Evolutionary conservation across 805 yeast species (phyloP), one percentile per base, ranked within the genome.

Genomic region (Yamadazyma scolyti): DNA sequence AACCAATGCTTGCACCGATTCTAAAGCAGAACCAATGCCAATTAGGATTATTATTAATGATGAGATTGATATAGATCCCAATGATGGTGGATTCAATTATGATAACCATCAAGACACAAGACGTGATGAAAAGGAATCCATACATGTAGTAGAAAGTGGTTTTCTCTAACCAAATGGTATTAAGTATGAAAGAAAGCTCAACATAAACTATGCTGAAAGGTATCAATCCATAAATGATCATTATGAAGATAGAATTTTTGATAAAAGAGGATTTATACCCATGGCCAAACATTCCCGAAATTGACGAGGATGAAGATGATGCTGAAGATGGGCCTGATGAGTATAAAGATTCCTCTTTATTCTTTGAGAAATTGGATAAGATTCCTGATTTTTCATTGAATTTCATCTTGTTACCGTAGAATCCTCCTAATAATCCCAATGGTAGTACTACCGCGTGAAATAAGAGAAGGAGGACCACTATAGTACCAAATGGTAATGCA

Each of bases 1-100:
- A 66, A 18, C 87, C 86, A 28, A 84, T 72, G 35, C 89, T 77
- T 4, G 66, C 51, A 4, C 94, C 85, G 17, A 79, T 75, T 32
- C 75, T 54, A 54, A 85, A 86, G 9, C 87, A 66, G 43, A 79
- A 68, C 95, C 95, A 86, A 50, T 84, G 85, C 96, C 96, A 88
- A 43, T 69, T 61, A 29, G 74, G 73, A 48, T 74, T 72, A 30
- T 71, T 74, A 43, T 73, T 61, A 14, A 68, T 65, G 2, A 65
- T 52, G 46, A 86, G 64, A 25, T 81, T 69, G 25, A 82, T 50
- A 48, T 81, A 86, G 7, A 81, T 69, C 5, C 82, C 77, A 25
- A 86, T 75, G 15, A 86, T 68, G 6, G 89, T 75, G 31, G 82
- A 74, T 54, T 86, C 95, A 23, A 76, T 61, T 13, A 84, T 77